These are phyloP conservation scores for Neocucurbitaria cava DNA, from an alignment of 2,329 filamentous ascomycete species.

Conservation along the genomic window DNA sequence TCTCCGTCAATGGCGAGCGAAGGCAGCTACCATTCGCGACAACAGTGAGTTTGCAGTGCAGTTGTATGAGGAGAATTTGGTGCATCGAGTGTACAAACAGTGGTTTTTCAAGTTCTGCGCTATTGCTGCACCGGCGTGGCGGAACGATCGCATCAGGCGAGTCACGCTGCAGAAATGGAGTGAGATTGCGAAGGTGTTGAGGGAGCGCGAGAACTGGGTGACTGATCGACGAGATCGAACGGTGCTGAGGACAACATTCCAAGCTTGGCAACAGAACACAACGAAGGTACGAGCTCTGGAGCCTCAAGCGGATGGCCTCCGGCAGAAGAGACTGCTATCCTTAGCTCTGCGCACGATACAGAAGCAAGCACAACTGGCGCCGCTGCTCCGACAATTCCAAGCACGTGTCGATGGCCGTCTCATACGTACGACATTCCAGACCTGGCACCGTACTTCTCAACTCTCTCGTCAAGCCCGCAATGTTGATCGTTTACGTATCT, in stretches of 20 bases:
- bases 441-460: slow-evolving; percentile 57
- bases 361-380: slow-evolving; percentile 53
- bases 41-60: slow-evolving; percentile 42
- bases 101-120: slow-evolving; percentile 50
- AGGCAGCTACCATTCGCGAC: slow-evolving; percentile 45
- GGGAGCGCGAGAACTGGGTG: slow-evolving; percentile 35
- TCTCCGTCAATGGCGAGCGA: slow-evolving; percentile 60
- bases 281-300: slow-evolving; percentile 36
- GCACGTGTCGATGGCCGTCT: slow-evolving; percentile 54
- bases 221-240: slow-evolving; percentile 25
- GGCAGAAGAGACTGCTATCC: slow-evolving; percentile 28
- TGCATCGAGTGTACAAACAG: slow-evolving; percentile 39
- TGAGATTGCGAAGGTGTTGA: slow-evolving; percentile 31
- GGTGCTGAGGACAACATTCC: slow-evolving; percentile 36
- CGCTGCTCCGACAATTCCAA: slow-evolving; percentile 53
- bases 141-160: slow-evolving; percentile 35
- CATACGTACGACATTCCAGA: slow-evolving; percentile 54
- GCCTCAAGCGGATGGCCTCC: slow-evolving; percentile 46
- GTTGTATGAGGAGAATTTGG: slow-evolving; percentile 43
- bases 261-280: slow-evolving; percentile 29
- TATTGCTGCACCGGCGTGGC: slow-evolving; percentile 42
- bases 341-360: slow-evolving; percentile 31
- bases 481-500: slow-evolving; percentile 59
- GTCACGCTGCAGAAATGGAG: slow-evolving; percentile 37
- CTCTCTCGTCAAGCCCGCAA: slow-evolving; percentile 57